Percentiles rank a stretch among this genome's conserved stretches.
These are phyloP conservation scores for Plicaturopsis crispa DNA, from an alignment of 768 basidiomycete species.

Conservation along the genomic window DNA sequence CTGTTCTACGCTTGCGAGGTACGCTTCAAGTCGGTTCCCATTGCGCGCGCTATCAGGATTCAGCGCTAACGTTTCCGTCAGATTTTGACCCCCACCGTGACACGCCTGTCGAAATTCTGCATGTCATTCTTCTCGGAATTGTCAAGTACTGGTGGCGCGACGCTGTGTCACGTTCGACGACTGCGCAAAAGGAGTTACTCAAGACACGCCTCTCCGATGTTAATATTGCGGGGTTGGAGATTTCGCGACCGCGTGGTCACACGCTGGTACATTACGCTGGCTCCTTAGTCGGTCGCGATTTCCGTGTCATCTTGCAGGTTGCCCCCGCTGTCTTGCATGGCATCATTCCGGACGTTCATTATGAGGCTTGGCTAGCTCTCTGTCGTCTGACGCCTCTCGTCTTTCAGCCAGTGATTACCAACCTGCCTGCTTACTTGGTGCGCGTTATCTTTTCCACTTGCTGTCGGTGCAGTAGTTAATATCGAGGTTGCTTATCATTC, in stretches of 20 bases:
- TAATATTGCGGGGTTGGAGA: conserved; percentile 1
- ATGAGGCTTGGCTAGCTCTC: conserved; percentile 3
- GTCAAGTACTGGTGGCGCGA: conserved; percentile 17
- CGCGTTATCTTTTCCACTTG: background rate
- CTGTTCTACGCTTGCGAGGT: background rate
- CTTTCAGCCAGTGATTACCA: conserved; percentile 4
- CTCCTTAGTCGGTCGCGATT: conserved; percentile 12
- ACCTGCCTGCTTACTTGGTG: background rate
- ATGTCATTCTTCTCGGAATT: conserved; percentile 14
- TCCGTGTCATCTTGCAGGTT: conserved; percentile 11
- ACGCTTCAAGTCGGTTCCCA: too few relatives aligned
- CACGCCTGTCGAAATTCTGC: conserved; percentile 16
- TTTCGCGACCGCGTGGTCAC: background rate
- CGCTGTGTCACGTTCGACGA: conserved; percentile 2
- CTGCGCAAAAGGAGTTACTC: background rate
- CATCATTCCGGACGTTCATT: background rate
- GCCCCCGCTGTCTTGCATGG: conserved; percentile 9
- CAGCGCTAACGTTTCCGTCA: too few relatives aligned
- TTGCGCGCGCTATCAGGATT: too few relatives aligned
- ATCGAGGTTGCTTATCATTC: background rate
- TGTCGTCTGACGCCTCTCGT: conserved; percentile 1
- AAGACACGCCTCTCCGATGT: background rate
- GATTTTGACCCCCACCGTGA: conserved; percentile 13
- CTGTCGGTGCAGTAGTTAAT: background rate
- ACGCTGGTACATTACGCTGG: conserved; percentile 10